Evolutionary conservation across 768 basidiomycete genomes (phyloP), one percentile per base, ranked within the genome.

Genomic region (Rhizopogon salebrosus): DNA sequence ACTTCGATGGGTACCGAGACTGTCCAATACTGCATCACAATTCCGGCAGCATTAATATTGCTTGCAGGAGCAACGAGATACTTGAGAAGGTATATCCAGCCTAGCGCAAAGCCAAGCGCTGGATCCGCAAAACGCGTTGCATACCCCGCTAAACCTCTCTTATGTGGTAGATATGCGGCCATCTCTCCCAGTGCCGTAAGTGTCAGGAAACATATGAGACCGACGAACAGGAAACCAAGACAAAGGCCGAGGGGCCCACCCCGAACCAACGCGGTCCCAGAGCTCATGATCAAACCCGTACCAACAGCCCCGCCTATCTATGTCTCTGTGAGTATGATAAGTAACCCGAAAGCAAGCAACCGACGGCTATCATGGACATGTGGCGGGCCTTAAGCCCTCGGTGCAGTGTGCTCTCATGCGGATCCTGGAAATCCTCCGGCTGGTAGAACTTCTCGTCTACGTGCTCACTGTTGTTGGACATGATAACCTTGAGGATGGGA

Each of bases 41-140:
- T 69, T 18, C 82, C 81, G 37, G 80, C 82, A 20, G 83, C 83
- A 64, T 83, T 83, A 60, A 84, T 75, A 57, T 84, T 83, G 59
- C 83, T 83, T 1, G 82, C 82, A 11, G 83, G 83, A 26, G 83
- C 81, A 46, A 87, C 80, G 14, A 84, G 65, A 72, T 85, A 74
- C 78, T 82, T 82, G 48, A 80, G 58, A 29, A 84, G 67, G 57
- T 86, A 85, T 64, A 84, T 85, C 84, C 16, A 85, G 65, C 49
- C 52, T 49, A 58, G 57, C 11, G 81, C 84, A 63, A 85, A 87
- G 24, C 85, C 84, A 34, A 85, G 73, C 24, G 85, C 82, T 35
- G 84, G 84, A 62, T 86, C 85, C 37, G 80, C 80, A 59, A 85
- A 87, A 48, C 85, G 79, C 2, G 83, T 79, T 0, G 82, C 82